phyloP scores from a whole-genome alignment of 805 yeast species.

The Kodamaea hsintzibuensis region DNA sequence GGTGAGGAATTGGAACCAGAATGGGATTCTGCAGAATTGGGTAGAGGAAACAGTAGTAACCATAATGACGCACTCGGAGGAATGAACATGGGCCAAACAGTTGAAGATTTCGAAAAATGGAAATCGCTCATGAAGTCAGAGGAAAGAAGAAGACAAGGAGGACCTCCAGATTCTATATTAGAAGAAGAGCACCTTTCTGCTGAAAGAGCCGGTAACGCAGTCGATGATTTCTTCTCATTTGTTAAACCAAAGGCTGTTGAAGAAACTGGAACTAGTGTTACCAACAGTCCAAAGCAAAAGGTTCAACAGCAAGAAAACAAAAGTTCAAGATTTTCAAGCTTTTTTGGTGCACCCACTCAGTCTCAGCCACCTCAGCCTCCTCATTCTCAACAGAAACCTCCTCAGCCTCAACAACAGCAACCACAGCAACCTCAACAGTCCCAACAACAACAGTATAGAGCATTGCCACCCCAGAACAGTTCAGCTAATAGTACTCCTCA shows the following conservation, averaged over 20 bases:
- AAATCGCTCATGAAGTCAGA: constrained; percentile 53
- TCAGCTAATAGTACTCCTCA: not conserved
- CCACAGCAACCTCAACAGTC: too few species aligned
- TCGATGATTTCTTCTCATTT: constrained; percentile 45
- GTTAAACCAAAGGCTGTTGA: constrained; percentile 29
- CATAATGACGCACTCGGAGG: constrained; percentile 14
- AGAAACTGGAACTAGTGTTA: constrained; percentile 6
- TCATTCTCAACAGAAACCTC: not conserved
- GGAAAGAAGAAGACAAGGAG: constrained; percentile 49
- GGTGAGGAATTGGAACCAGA: constrained; percentile 40
- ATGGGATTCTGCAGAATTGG: constrained; percentile 36
- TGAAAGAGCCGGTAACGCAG: constrained; percentile 36
- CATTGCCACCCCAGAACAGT: not conserved
- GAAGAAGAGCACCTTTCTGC: constrained; percentile 14
- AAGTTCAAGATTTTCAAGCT: constrained; percentile 40
- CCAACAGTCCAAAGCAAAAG: constrained; percentile 1
- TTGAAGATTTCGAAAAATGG: constrained; percentile 62
- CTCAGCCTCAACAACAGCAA: not conserved
- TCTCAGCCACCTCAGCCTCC: not conserved
- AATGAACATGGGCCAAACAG: constrained; percentile 48
- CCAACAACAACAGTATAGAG: not conserved
- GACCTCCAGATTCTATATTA: constrained; percentile 14
- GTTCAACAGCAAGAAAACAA: constrained; percentile 17
- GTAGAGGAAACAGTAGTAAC: not conserved
- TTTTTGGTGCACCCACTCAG: constrained; percentile 20